Evolutionary conservation across 129 eudicot genomes (phyloP), one percentile per base, ranked within the genome.

Genomic region (Tagetes erecta): DNA sequence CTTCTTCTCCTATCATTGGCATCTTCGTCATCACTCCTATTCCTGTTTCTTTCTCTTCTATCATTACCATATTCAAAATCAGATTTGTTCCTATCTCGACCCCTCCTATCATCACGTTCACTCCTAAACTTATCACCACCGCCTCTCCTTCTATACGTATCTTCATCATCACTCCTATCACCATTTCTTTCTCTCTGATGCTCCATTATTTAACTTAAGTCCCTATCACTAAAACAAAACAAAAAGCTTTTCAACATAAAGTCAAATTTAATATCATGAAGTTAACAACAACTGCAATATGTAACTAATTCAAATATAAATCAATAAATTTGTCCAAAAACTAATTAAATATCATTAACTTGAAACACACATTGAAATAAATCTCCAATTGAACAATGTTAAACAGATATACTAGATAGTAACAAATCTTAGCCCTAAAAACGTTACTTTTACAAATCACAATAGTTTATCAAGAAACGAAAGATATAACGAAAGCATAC

Each of bases 1-100:
- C 53, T 38, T 45, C 79, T 50, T 30, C 72, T 68, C 20, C 78
- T 64, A 55, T 65, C 66, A 11, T 73, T 78, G 8, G 31, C 78
- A 78, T 71, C 83, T 71, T 63, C 77, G 38, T 72, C 64, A 5
- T 79, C 79, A 30, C 74, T 79, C 67, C 27, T 72, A 4, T 56
- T 34, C 64, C 71, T 74, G 38, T 74, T 14, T 50, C 68, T 30
- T 27, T 44, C 78, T 67, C 62, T 79, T 39, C 72, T 72, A 57
- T 34, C 74, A 6, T 7, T 76, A 44, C 6, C 68, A 55, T 41
- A n/a, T 63, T 62, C 80, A 60, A 39, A 10, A 41, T 33, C 59
- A 33, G 37, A 45, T 64, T 63, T 67, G 68, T 73, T 60, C 69
- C 68, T 73, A 46, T 80, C 79, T 55, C 64, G 34, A 0, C 69